These are phyloP conservation scores for Berberis vulgaris DNA, from an alignment of 164 flowering plant species.

Conservation along the genomic window DNA sequence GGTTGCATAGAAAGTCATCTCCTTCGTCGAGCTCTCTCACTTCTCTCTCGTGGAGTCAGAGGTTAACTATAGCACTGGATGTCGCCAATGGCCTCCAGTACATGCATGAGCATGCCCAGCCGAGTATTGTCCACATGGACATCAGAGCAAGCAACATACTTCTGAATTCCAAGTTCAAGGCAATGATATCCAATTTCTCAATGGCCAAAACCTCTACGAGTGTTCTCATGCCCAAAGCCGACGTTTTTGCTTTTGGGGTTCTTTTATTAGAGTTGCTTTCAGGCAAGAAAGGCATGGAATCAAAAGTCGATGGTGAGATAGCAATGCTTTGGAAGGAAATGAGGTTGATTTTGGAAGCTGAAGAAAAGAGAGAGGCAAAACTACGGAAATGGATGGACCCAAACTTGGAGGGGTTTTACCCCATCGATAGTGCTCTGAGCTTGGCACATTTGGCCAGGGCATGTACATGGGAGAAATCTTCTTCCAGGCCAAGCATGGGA, in stretches of 20 bases:
- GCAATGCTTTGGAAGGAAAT: slow-evolving; percentile 40
- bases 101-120: slow-evolving; percentile 34
- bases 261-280: slow-evolving; percentile 54
- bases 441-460: slow-evolving; percentile 50
- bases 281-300: slow-evolving; percentile 46
- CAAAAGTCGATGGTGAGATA: slow-evolving; percentile 39
- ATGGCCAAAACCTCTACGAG: slow-evolving; percentile 29
- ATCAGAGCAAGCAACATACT: slow-evolving; percentile 26
- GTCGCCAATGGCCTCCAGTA: slow-evolving; percentile 42
- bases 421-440: slow-evolving; percentile 38
- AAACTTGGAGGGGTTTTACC: slow-evolving; percentile 30
- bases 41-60: slow-evolving; percentile 22
- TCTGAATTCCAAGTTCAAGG: slow-evolving; percentile 34
- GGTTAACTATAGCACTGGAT: slow-evolving; percentile 34
- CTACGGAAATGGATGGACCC: slow-evolving; percentile 49
- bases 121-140: slow-evolving; percentile 28
- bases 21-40: slow-evolving; percentile 24
- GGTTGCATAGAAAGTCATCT: slow-evolving; percentile 32
- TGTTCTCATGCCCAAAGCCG: slow-evolving; percentile 31
- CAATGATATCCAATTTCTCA: slow-evolving; percentile 56
- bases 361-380: slow-evolving; percentile 41
- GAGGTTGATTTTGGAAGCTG: slow-evolving; percentile 28
- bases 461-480: slow-evolving; percentile 44
- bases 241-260: slow-evolving; percentile 64
- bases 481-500: slow-evolving; percentile 51